Base-by-base conservation (phyloP, 495 filamentous ascomycete genomes). In the Polyplosphaeria fusca region DNA sequence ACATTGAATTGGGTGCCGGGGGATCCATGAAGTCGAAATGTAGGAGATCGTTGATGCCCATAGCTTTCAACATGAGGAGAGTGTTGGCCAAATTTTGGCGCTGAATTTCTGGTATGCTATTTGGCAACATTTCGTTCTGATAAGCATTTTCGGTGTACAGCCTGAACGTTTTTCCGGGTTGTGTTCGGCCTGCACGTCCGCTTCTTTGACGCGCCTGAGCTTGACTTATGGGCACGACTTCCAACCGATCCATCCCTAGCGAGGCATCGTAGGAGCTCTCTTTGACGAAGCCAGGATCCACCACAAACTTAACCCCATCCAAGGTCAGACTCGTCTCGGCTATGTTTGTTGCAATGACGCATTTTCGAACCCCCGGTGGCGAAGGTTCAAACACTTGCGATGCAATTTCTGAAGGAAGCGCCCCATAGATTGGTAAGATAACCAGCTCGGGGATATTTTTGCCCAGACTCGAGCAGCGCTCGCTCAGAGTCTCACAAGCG, bases 21-120 rank as follows among this genome's bases (percentile, higher is more conserved):
- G 92, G 90, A 64, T 97, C 94, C 91, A 99, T 96, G 65, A 97
- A 99, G 68, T 96, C 92, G 64, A 99, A 99, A 58, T 95, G 89
- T 11, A 99, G 81, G 2, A 99, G 77, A 65, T 99, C 93, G 63
- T 97, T 96, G 68, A 99, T 97, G 2, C 93, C 93, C 92, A 97
- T 97, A 1, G 93, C 93, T 70, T 99, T 99, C 26, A 99, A 79
- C 91, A 97, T 95, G 24, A 99, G 82, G 71, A 99, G 97, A 2
- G 93, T 96, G 52, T 86, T 81, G 0, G 88, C 86, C n/a, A 99
- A 71, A 64, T 97, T 97, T 68, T 96, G 91, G 5, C 93, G 82
- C 66, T 99, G 93, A 45, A 99, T 99, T 65, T 97, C 94, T 9
- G 93, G 93, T 50, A 97, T 91, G 0, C 89, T 88, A 0, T 90